Conservation (phyloP, 108 stramenopile genomes). For the Stephanodiscus minutulus region DNA sequence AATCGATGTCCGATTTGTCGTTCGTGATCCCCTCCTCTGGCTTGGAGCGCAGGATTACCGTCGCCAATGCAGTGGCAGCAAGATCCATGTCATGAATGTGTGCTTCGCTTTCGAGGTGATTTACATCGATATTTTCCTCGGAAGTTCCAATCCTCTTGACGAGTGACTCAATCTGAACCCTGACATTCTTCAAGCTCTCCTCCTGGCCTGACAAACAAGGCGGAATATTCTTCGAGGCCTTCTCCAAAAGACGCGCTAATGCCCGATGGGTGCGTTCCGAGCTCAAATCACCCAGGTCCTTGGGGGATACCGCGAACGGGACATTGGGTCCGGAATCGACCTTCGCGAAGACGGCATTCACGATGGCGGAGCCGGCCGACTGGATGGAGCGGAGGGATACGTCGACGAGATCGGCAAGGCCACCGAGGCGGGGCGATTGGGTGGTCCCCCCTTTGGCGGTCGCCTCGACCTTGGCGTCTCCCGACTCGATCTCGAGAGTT, state of each 20-base stretch:
- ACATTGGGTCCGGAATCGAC: slow-evolving; percentile 5
- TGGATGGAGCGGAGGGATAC: slow-evolving; percentile 48
- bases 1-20: slow-evolving; percentile 61
- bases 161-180: slow-evolving; percentile 55
- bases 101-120: slow-evolving; percentile 29
- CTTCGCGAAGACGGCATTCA: slow-evolving; percentile 30
- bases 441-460: slow-evolving; percentile 8
- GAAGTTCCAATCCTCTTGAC: slow-evolving; percentile 51
- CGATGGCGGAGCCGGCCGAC: slow-evolving; percentile 32
- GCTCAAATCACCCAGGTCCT: slow-evolving; percentile 62
- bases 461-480: slow-evolving; percentile 9
- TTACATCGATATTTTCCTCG: slow-evolving; percentile 37
- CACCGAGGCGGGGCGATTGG: slow-evolving; percentile 57
- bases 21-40: slow-evolving; percentile 66
- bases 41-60: slow-evolving; percentile 62
- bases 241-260: slow-evolving; percentile 60
- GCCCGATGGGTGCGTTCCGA: slow-evolving; percentile 63
- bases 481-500: slow-evolving; percentile 13
- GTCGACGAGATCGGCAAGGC: slow-evolving; percentile 53
- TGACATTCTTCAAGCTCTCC: slow-evolving; percentile 19
- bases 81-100: slow-evolving; percentile 65
- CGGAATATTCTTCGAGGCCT: slow-evolving; percentile 49
- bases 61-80: slow-evolving; percentile 71
- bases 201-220: slow-evolving; percentile 13
- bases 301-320: slow-evolving; percentile 40